Evolutionary conservation across 768 basidiomycete species (phyloP).

Genomic region (Russula sp.): DNA sequence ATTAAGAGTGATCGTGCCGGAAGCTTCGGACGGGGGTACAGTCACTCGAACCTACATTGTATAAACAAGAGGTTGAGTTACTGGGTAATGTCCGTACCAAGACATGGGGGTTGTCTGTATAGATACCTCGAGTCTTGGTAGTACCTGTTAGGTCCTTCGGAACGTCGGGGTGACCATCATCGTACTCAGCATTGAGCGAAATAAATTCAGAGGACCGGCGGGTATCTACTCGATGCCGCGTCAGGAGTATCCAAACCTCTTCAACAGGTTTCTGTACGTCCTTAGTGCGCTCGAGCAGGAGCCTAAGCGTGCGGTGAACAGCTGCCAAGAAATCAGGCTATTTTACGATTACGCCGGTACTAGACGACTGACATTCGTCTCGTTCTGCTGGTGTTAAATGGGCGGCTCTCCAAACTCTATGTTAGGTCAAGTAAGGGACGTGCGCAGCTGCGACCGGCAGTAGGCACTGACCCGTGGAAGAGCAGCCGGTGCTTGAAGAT

Average conservation of each 20-base stretch:
- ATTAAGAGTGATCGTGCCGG: slow-evolving; percentile 43
- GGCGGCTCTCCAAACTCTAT: slow-evolving; percentile 30
- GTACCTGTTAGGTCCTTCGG: background rate
- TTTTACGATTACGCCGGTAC: no score
- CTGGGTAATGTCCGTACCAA: slow-evolving; percentile 3
- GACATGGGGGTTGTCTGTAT: slow-evolving; percentile 20
- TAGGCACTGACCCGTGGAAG: slow-evolving; percentile 59
- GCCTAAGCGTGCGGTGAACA: slow-evolving; percentile 34
- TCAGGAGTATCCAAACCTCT: slow-evolving; percentile 77
- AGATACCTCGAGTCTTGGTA: slow-evolving; percentile 14
- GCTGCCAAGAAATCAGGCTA: slow-evolving; percentile 25
- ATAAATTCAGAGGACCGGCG: slow-evolving; percentile 58
- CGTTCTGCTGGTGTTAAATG: slow-evolving; percentile 20
- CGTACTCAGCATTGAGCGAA: slow-evolving; percentile 48
- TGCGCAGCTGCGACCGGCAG: background rate
- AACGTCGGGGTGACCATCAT: slow-evolving; percentile 19
- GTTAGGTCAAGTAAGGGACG: background rate
- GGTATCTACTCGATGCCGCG: slow-evolving; percentile 64
- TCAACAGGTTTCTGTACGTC: background rate
- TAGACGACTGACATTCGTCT: slow-evolving; percentile 27
- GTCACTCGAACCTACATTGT: slow-evolving; percentile 19
- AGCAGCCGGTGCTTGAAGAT: slow-evolving; percentile 42
- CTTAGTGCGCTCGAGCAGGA: slow-evolving; percentile 30
- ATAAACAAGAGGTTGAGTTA: background rate
- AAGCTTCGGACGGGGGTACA: slow-evolving; percentile 6